These are phyloP conservation scores for Trichoderma sp. DNA, from an alignment of 2,329 filamentous ascomycete genomes.

Conservation along the genomic window DNA sequence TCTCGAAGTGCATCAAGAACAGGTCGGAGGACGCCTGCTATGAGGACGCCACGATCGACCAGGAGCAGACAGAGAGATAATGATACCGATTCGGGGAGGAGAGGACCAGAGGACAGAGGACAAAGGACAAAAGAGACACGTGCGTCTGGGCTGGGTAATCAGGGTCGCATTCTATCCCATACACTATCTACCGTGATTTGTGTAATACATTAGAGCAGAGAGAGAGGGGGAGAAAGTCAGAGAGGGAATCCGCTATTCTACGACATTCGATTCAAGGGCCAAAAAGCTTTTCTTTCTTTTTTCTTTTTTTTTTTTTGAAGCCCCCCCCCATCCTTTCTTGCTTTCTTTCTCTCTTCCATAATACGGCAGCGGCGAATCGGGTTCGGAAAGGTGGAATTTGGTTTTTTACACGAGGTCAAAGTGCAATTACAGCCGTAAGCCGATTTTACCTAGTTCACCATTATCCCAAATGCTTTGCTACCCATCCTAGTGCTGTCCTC, in stretches of 20 bases:
- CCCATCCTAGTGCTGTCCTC: neutral
- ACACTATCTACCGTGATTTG: slow-evolving; percentile 9
- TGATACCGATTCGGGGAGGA: neutral
- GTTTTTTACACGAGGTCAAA: neutral
- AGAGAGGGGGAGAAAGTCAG: slow-evolving; percentile 1
- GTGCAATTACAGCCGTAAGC: slow-evolving; percentile 7
- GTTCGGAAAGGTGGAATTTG: neutral
- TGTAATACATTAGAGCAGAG: slow-evolving; percentile 15
- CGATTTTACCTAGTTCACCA: neutral
- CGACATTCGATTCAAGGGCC: neutral
- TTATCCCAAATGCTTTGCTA: slow-evolving; percentile 2
- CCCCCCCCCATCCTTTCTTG: neutral
- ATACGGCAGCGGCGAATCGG: neutral
- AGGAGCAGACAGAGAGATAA: neutral
- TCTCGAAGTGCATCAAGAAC: slow-evolving; percentile 95
- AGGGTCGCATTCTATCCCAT: slow-evolving; percentile 1
- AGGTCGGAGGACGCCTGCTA: slow-evolving; percentile 70
- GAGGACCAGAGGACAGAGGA: neutral
- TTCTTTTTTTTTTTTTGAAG: too few relatives aligned
- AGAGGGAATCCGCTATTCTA: slow-evolving; percentile 2
- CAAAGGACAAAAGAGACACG: neutral
- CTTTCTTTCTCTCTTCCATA: neutral
- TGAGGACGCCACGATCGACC: neutral
- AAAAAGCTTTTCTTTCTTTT: neutral
- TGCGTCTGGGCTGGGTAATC: slow-evolving; percentile 6